phyloP scores from a whole-genome alignment of 495 filamentous ascomycete species.

The Aspergillus asperescens region DNA sequence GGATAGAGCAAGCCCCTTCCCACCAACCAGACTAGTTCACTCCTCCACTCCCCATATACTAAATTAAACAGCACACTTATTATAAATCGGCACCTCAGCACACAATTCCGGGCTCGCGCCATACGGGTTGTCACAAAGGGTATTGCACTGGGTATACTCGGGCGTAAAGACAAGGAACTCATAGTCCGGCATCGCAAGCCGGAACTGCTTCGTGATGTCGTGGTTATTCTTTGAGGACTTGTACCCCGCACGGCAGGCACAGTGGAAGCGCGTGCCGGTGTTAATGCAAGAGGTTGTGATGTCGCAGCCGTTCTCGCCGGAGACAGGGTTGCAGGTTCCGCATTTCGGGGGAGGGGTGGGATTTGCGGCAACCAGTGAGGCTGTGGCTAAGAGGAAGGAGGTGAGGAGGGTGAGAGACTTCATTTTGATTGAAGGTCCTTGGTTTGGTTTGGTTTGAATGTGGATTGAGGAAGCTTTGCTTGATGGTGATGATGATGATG shows the following conservation, averaged over 20 bases:
- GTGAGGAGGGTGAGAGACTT: constrained; percentile 21
- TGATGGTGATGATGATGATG: not conserved
- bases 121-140: constrained; percentile 35
- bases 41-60: not conserved
- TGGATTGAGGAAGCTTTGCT: not conserved
- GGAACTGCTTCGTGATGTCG: constrained; percentile 35
- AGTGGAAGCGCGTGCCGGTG: constrained; percentile 68
- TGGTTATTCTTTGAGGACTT: constrained; percentile 46
- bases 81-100: constrained; percentile 30
- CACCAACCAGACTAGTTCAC: not conserved
- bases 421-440: constrained; percentile 24
- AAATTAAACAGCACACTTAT: constrained; percentile 28
- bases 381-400: constrained; percentile 21
- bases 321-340: constrained; percentile 42
- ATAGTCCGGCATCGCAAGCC: constrained; percentile 36
- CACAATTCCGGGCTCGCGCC: constrained; percentile 31
- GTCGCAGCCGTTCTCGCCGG: constrained; percentile 40
- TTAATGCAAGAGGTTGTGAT: constrained; percentile 48
- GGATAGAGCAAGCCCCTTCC: too few species aligned
- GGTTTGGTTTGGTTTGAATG: constrained; percentile 8
- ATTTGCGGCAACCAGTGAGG: constrained; percentile 23
- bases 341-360: constrained; percentile 22
- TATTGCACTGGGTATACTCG: constrained; percentile 35
- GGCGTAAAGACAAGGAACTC: constrained; percentile 42
- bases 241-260: constrained; percentile 63